A percentile compares a stretch with the other conserved stretches of the same genome.
Evolutionary conservation across 2,329 filamentous ascomycete genomes (phyloP).

Genomic region (Trichoderma gracile): DNA sequence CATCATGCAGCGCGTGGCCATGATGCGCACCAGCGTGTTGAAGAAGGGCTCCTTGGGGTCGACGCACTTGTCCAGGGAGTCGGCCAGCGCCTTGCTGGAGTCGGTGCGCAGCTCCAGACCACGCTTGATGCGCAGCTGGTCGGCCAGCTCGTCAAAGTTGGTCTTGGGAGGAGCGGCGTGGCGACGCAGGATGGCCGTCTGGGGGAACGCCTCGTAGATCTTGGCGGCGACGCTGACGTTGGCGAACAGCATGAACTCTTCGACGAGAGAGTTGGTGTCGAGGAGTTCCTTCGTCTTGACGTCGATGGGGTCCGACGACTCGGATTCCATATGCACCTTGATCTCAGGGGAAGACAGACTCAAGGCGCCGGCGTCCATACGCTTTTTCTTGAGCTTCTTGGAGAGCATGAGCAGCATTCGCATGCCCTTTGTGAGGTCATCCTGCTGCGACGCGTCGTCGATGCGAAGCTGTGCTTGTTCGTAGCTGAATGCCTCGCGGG

Average conservation of each 20-base stretch:
- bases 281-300: conserved; percentile 93
- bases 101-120: conserved; percentile 78
- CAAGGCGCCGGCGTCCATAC: conserved; percentile 91
- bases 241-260: conserved; percentile 99
- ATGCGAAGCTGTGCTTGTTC: conserved; percentile 93
- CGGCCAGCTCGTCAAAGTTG: conserved; percentile 92
- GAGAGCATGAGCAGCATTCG: conserved; percentile 82
- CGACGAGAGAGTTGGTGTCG: conserved; percentile 95
- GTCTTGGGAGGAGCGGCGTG: conserved; percentile 91
- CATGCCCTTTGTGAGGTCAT: conserved; percentile 89
- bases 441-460: conserved; percentile 82
- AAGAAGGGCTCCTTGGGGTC: conserved; percentile 88
- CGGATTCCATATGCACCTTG: conserved; percentile 90
- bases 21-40: conserved; percentile 96
- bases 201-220: conserved; percentile 88
- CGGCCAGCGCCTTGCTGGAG: conserved; percentile 88
- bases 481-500: conserved; percentile 95
- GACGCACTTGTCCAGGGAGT: conserved; percentile 82
- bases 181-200: conserved; percentile 89
- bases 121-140: conserved; percentile 86
- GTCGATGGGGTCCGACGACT: conserved; percentile 93
- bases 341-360: conserved; percentile 98
- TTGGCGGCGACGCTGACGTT: conserved; percentile 91
- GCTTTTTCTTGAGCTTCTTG: conserved; percentile 90
- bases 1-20: conserved; percentile 99